phyloP scores from a whole-genome alignment of 106 monocot genomes.

The Phalaenopsis aphrodite region DNA sequence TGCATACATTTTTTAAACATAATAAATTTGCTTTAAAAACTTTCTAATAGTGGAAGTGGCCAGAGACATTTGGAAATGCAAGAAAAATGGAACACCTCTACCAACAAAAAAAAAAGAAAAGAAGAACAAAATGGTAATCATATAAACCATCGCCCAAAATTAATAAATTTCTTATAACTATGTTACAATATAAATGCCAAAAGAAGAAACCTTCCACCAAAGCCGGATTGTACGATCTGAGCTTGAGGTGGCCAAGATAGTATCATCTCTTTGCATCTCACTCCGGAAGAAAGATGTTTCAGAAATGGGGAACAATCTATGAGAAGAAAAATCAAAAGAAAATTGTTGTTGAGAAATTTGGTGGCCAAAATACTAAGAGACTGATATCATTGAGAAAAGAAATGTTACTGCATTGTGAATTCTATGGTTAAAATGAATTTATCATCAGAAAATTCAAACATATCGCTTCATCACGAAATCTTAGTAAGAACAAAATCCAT shows the following conservation, averaged over 20 bases:
- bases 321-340: constrained; percentile 5
- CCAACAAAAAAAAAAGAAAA: neutral
- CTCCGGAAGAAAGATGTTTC: constrained; percentile 46
- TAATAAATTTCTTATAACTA: neutral
- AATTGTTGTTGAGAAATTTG: neutral
- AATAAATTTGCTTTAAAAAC: neutral
- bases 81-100: neutral
- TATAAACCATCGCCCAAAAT: neutral
- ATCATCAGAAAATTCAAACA: too few species aligned
- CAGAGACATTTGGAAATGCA: too few species aligned
- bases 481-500: too few species aligned
- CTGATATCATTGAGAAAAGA: too few species aligned
- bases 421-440: too few species aligned
- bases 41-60: neutral
- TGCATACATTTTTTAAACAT: too few species aligned
- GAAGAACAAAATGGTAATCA: neutral
- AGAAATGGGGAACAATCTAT: constrained; percentile 55
- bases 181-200: too few species aligned
- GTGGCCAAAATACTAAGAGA: neutral
- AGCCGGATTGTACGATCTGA: constrained; percentile 71
- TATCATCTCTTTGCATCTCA: constrained; percentile 28
- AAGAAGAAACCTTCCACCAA: constrained; percentile 73
- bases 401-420: too few species aligned
- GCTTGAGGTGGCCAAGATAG: constrained; percentile 68
- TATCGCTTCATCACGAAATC: too few species aligned